phyloP scores from a whole-genome alignment of 768 basidiomycete genomes.

The Phaffia australis region DNA sequence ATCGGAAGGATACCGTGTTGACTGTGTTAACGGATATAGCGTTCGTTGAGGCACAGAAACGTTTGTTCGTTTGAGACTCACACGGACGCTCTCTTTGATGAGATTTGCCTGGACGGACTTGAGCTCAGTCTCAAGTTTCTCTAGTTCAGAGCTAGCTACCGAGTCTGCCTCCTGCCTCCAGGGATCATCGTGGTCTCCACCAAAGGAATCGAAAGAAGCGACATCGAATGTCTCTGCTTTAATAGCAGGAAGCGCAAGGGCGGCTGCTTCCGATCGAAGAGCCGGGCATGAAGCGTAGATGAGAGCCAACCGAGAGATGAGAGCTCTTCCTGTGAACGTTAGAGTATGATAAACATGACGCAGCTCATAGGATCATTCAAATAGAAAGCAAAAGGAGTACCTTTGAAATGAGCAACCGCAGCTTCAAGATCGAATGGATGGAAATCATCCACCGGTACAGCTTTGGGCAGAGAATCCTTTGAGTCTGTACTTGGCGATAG shows the following conservation, averaged over 20 bases:
- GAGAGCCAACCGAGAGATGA: slow-evolving; percentile 60
- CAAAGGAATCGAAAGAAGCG: slow-evolving; percentile 4
- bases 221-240: slow-evolving; percentile 19
- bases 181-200: slow-evolving; percentile 2
- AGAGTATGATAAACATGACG: not conserved
- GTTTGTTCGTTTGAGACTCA: slow-evolving; percentile 40
- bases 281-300: slow-evolving; percentile 56
- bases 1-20: slow-evolving; percentile 6
- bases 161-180: slow-evolving; percentile 63
- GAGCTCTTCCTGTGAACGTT: slow-evolving; percentile 51
- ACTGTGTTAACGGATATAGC: not conserved
- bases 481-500: too few species aligned
- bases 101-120: slow-evolving; percentile 91
- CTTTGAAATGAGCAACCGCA: slow-evolving; percentile 65
- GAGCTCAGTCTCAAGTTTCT: slow-evolving; percentile 83
- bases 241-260: slow-evolving; percentile 21
- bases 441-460: slow-evolving; percentile 50
- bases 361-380: not conserved
- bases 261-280: slow-evolving; percentile 36
- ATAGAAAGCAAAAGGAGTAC: slow-evolving; percentile 38
- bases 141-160: slow-evolving; percentile 60
- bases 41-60: not conserved
- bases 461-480: too few species aligned
- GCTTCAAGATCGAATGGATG: slow-evolving; percentile 82
- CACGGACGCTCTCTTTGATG: slow-evolving; percentile 97